phyloP scores from a whole-genome alignment of 345 rosid species.

The Cardiospermum halicacabum region DNA sequence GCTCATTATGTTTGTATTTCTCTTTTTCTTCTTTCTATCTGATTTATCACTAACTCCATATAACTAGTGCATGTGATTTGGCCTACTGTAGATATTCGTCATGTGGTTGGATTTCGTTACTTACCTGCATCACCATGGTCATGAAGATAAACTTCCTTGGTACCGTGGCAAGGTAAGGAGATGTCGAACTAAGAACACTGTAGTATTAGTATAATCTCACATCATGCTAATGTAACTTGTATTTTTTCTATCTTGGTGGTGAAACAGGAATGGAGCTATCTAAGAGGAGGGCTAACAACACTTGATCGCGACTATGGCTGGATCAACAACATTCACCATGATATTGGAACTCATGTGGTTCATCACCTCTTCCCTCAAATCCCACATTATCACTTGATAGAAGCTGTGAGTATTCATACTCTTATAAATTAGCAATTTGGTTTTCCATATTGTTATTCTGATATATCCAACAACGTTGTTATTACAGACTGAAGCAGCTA shows the following conservation, averaged over 20 bases:
- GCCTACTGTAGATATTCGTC: conserved; percentile 48
- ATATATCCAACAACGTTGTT: background rate
- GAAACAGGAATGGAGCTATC: conserved; percentile 82
- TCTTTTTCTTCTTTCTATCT: background rate
- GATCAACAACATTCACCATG: conserved; percentile 90
- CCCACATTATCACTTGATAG: conserved; percentile 87
- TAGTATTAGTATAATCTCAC: background rate
- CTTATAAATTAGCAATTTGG: background rate
- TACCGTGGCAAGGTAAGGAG: conserved; percentile 74
- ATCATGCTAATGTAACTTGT: background rate
- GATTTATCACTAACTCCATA: background rate
- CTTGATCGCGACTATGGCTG: conserved; percentile 82
- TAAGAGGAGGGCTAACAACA: conserved; percentile 93
- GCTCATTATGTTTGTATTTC: background rate
- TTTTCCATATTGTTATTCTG: background rate
- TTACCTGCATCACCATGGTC: conserved; percentile 89
- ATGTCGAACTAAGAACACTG: too few relatives aligned
- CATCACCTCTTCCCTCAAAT: conserved; percentile 96
- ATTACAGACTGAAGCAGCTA: conserved; percentile 75
- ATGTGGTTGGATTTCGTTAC: conserved; percentile 88
- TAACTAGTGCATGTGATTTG: background rate
- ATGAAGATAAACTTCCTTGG: conserved; percentile 85
- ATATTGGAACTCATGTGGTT: conserved; percentile 90
- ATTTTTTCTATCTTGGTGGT: background rate
- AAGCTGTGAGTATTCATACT: conserved; percentile 54